These are phyloP conservation scores for Purpureocillium lavendulum DNA, from an alignment of 2,329 filamentous ascomycete genomes.

Conservation along the genomic window DNA sequence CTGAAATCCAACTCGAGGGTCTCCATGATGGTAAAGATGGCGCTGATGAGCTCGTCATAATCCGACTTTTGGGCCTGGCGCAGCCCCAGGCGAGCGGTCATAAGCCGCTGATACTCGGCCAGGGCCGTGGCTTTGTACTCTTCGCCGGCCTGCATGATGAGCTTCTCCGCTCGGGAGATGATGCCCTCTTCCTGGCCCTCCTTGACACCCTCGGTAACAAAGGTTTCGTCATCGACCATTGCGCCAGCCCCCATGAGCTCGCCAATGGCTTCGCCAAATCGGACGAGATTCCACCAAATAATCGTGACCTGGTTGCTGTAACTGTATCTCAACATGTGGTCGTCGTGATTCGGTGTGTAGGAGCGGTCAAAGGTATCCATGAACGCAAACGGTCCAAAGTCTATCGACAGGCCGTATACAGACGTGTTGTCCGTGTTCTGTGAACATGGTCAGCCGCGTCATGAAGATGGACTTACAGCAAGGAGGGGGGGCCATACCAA, in stretches of 20 bases:
- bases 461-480: background rate
- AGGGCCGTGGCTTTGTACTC: constrained; percentile 87
- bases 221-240: constrained; percentile 61
- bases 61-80: constrained; percentile 61
- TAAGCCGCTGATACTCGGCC: constrained; percentile 79
- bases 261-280: constrained; percentile 80
- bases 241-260: constrained; percentile 77
- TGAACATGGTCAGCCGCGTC: constrained; percentile 10
- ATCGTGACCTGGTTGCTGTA: constrained; percentile 93
- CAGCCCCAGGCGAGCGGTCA: constrained; percentile 73
- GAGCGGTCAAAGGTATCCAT: constrained; percentile 92
- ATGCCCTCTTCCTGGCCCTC: constrained; percentile 58
- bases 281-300: constrained; percentile 97
- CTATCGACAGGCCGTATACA: constrained; percentile 77
- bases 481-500: constrained; percentile 32
- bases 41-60: constrained; percentile 75
- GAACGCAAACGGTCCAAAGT: constrained; percentile 96
- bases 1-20: constrained; percentile 84
- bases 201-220: constrained; percentile 62
- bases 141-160: constrained; percentile 74
- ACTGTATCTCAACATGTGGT: constrained; percentile 75
- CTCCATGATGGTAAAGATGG: constrained; percentile 74
- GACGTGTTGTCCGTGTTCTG: constrained; percentile 95
- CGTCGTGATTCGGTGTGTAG: constrained; percentile 97
- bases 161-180: constrained; percentile 68